Percentiles rank a stretch among this genome's conserved stretches.
These are phyloP conservation scores for Sporothrix phasma DNA, from an alignment of 2,329 filamentous ascomycete species.

Conservation along the genomic window DNA sequence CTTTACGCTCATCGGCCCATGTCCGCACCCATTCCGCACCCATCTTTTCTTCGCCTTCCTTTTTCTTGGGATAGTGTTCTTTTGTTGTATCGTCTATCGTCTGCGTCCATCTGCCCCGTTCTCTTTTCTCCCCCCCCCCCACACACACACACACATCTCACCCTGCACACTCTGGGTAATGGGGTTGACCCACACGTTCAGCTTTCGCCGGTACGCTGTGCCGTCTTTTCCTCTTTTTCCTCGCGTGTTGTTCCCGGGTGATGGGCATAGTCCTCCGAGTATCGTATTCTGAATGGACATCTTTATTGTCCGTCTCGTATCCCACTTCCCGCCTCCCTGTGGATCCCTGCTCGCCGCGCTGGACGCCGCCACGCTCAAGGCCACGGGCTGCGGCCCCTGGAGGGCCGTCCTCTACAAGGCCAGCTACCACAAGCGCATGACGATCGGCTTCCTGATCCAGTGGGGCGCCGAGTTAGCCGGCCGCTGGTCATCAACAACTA, in stretches of 20 bases:
- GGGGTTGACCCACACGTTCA: background rate
- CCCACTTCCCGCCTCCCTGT: conserved; percentile 32
- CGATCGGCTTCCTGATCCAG: conserved; percentile 41
- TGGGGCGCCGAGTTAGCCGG: conserved; percentile 45
- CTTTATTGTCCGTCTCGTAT: background rate
- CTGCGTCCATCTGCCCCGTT: background rate
- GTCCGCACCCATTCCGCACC: no score
- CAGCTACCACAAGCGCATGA: conserved; percentile 41
- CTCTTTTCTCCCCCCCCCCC: background rate
- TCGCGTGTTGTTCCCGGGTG: background rate
- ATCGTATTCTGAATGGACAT: no score
- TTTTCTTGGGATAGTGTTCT: background rate
- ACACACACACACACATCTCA: no score
- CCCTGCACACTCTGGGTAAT: conserved; percentile 1
- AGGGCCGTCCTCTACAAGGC: conserved; percentile 36
- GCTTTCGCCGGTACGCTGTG: no score
- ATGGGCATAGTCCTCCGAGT: background rate
- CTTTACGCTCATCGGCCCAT: no score
- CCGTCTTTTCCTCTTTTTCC: background rate
- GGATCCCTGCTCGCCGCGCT: conserved; percentile 39
- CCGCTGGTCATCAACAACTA: conserved; percentile 41
- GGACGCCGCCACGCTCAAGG: conserved; percentile 34
- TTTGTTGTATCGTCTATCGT: background rate
- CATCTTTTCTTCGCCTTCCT: background rate
- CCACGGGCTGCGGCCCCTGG: conserved; percentile 32